A percentile compares a stretch with the other conserved stretches of the same genome.
Conservation (phyloP, 768 basidiomycete genomes). For the Udeniomyces megalosporus region DNA sequence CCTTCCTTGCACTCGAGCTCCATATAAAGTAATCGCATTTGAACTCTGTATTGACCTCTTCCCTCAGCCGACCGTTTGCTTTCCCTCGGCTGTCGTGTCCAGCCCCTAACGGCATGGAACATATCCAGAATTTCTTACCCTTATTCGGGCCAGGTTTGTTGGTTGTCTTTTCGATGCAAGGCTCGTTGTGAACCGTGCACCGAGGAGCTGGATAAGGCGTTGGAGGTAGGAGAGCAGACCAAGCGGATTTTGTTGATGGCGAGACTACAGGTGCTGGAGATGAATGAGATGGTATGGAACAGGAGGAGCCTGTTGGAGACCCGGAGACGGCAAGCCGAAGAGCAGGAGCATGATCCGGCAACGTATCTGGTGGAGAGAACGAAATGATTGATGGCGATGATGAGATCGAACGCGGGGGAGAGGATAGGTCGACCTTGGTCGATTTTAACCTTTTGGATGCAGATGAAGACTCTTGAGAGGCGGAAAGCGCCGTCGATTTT, state of each 20-base stretch:
- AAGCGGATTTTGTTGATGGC: background rate
- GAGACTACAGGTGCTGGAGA: too few relatives aligned
- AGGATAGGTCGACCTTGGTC: background rate
- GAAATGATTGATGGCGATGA: too few relatives aligned
- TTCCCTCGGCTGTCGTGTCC: conserved; percentile 8
- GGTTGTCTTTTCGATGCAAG: conserved; percentile 8
- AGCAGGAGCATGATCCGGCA: too few relatives aligned
- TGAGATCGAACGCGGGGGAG: too few relatives aligned
- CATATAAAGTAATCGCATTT: conserved; percentile 2
- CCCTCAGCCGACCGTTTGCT: background rate
- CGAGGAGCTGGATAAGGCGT: background rate
- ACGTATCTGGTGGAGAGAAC: too few relatives aligned
- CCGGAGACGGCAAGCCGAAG: too few relatives aligned
- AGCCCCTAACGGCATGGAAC: conserved; percentile 7
- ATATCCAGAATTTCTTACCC: conserved; percentile 11
- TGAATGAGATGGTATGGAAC: too few relatives aligned
- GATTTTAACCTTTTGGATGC: background rate
- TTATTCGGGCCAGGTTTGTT: background rate
- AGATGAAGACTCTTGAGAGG: too few relatives aligned
- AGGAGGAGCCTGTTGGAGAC: background rate
- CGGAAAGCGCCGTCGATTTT: background rate
- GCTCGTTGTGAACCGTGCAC: conserved; percentile 5
- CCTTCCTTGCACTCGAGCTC: background rate
- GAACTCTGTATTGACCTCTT: background rate
- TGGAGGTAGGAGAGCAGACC: background rate